Base-by-base conservation (phyloP, 2,329 filamentous ascomycete species). In the Acephala macrosclerotiorum region DNA sequence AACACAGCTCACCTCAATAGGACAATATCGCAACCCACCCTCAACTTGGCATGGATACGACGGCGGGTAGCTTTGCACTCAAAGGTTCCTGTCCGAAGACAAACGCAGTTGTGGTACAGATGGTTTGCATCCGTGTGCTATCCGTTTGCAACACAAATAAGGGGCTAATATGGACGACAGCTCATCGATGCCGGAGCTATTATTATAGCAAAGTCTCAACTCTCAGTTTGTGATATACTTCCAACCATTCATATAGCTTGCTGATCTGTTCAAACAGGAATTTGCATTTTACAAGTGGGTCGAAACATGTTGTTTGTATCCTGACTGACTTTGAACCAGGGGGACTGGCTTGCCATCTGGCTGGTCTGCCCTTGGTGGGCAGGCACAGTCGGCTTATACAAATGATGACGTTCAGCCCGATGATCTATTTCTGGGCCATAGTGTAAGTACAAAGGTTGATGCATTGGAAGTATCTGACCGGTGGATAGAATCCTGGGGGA, bases 11-110 rank as follows among this genome's bases (percentile, higher is more conserved):
- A 61, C 47, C 40, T 25, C 8, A 38, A 9, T 35, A 68, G 62
- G 65, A 66, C 49, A 90, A 89, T 74, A 89, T 91, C 59, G 87
- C 82, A 26, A 63, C 61, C 1, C 3, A 38, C 87, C 84, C n/a
- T 86, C 85, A 69, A 89, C 91, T 75, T 83, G 83, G 61, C 11
- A 85, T 93, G 83, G 84, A 92, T 73, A 93, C 90, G 0, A 93
- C 91, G 0, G 89, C 89, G 1, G 91, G 91, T 0, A 87, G 83
- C 72, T 88, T 82, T 83, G 87, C 88, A 6, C 81, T 93, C 0
- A 75, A 90, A 1, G 90, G 89, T 1, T 88, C 82, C 55, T 79
- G 25, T n/a, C 61, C 62, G 14, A 60, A 20, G 20, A 35, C 62
- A 20, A 66, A 64, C 60, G 60, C 62, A 9, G 42, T 4, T 7